A percentile compares a stretch with the other conserved stretches of the same genome.
These are phyloP conservation scores for Solanum ossicruentum DNA, from an alignment of 257 asterid species.

Conservation along the genomic window DNA sequence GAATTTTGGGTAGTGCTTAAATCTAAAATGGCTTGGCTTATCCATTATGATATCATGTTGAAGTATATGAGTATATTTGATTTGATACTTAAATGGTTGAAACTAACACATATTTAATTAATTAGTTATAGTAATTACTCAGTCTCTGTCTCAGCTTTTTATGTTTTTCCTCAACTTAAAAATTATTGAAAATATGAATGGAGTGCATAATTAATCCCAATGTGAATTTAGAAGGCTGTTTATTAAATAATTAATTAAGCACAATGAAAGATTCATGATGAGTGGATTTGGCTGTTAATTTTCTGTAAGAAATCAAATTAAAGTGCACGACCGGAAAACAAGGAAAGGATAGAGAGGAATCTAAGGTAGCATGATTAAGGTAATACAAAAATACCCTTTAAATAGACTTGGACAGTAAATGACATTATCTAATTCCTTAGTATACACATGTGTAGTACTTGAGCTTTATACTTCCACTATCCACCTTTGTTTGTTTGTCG, in stretches of 20 bases:
- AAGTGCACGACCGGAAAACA: not conserved
- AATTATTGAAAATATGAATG: not conserved
- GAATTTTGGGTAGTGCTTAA: not conserved
- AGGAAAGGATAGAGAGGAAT: not conserved
- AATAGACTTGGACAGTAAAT: not conserved
- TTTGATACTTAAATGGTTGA: not conserved
- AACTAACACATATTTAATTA: not conserved
- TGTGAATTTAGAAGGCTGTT: not conserved
- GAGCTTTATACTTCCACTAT: too few species aligned
- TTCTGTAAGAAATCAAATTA: not conserved
- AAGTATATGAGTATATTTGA: not conserved
- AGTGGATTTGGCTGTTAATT: not conserved
- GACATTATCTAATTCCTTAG: too few species aligned
- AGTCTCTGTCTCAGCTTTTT: not conserved
- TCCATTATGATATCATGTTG: accelerated
- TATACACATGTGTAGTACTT: not conserved
- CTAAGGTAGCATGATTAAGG: not conserved
- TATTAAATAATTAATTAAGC: not conserved
- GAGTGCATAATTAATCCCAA: not conserved
- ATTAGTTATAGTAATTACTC: too few species aligned
- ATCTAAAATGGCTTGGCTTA: not conserved
- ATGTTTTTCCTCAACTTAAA: not conserved
- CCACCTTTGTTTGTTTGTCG: too few species aligned
- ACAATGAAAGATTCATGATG: not conserved
- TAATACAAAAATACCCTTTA: not conserved